A percentile compares a stretch with the other conserved stretches of the same genome.
Conservation (phyloP, 106 monocot species). For the Xerophyta viscosa region DNA sequence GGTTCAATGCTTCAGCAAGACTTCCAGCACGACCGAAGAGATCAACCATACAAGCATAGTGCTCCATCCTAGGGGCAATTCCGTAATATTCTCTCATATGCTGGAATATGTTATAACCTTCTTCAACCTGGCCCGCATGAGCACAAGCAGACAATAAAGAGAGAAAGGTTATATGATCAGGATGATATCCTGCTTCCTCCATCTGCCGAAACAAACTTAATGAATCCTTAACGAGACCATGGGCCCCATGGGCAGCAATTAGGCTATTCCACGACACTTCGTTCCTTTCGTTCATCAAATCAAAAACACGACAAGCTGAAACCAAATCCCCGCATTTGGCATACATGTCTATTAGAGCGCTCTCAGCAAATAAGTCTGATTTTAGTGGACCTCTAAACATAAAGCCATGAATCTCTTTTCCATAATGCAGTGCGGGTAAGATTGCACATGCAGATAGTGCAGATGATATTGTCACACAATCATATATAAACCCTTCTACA, state of each 20-base stretch:
- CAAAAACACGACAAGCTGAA: slow-evolving; percentile 53
- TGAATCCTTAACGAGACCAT: slow-evolving; percentile 62
- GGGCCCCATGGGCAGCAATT: slow-evolving; percentile 71
- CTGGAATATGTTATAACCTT: slow-evolving; percentile 45
- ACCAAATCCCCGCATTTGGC: slow-evolving; percentile 70
- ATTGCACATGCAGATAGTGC: slow-evolving; percentile 68
- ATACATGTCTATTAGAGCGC: slow-evolving; percentile 91
- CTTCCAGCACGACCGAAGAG: slow-evolving; percentile 66
- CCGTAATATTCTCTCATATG: slow-evolving; percentile 46
- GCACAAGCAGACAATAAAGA: slow-evolving; percentile 75
- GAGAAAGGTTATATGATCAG: slow-evolving; percentile 91
- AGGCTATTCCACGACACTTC: slow-evolving; percentile 97
- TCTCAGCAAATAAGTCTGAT: slow-evolving; percentile 57
- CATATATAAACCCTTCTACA: slow-evolving; percentile 49
- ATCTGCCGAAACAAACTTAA: slow-evolving; percentile 50
- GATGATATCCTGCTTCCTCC: slow-evolving; percentile 51
- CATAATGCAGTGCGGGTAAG: slow-evolving; percentile 57
- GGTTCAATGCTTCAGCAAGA: slow-evolving; percentile 42
- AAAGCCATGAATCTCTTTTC: slow-evolving; percentile 82
- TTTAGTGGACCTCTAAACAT: slow-evolving; percentile 30
- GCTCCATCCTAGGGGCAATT: slow-evolving; percentile 59
- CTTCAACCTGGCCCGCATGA: slow-evolving; percentile 66
- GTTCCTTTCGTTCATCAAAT: slow-evolving; percentile 59
- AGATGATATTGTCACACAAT: slow-evolving; percentile 61
- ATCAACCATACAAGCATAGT: slow-evolving; percentile 91